Evolutionary conservation across 352 stramenopile genomes (phyloP).

Genomic region (Thalassiosira hispida): DNA sequence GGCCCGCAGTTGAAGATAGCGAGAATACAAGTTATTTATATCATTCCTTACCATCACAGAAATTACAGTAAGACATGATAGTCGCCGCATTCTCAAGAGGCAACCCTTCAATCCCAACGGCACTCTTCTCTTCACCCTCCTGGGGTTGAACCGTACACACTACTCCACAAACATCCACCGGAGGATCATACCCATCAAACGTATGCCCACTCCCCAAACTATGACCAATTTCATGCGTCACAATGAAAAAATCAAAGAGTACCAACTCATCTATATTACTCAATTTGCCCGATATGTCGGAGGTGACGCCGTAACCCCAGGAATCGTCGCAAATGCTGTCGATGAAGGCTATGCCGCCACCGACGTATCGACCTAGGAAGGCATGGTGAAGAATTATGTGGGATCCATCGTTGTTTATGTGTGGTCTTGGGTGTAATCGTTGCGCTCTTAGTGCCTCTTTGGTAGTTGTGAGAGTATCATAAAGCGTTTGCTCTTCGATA

Average conservation of each 20-base stretch:
- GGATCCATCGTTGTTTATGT: neutral
- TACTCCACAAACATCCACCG: conserved; percentile 24
- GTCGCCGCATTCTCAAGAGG: conserved; percentile 13
- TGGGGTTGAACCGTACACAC: conserved; percentile 6
- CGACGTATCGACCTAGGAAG: conserved; percentile 33
- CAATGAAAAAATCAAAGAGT: conserved; percentile 44
- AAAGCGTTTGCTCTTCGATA: conserved; percentile 32
- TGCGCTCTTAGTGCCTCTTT: conserved; percentile 27
- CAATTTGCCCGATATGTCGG: conserved; percentile 30
- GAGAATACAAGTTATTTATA: too few relatives aligned
- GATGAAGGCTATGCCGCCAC: conserved; percentile 37
- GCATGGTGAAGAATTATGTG: conserved; percentile 31
- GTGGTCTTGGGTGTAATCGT: neutral
- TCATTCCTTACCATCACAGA: conserved; percentile 20
- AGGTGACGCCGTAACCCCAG: conserved; percentile 33
- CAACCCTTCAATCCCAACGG: neutral
- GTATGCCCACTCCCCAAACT: conserved; percentile 23
- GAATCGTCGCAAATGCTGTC: conserved; percentile 27
- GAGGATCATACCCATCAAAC: conserved; percentile 29
- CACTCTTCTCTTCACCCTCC: neutral
- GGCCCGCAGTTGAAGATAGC: too few relatives aligned
- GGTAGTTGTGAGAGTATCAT: conserved; percentile 26
- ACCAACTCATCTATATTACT: conserved; percentile 14
- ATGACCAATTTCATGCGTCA: conserved; percentile 38
- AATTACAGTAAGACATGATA: conserved; percentile 41